Evolutionary conservation across 73 alveolate genomes (phyloP).

Genomic region (Tetrahymena malaccensis): DNA sequence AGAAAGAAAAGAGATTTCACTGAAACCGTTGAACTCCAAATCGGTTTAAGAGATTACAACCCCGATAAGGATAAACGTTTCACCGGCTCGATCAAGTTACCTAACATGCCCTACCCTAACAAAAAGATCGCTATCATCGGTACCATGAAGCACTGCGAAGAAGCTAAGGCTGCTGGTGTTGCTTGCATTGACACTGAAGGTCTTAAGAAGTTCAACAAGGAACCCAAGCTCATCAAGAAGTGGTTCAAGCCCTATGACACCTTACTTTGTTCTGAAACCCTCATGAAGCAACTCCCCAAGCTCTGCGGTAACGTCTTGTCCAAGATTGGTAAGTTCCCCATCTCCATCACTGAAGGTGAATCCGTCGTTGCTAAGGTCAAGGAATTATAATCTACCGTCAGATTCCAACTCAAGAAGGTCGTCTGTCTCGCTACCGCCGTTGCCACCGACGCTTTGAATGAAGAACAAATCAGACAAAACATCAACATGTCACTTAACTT

Average conservation of each 20-base stretch:
- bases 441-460: slow-evolving; percentile 87
- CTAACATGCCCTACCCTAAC: slow-evolving; percentile 95
- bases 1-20: slow-evolving; percentile 92
- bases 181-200: slow-evolving; percentile 86
- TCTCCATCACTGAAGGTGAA: slow-evolving; percentile 89
- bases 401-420: slow-evolving; percentile 95
- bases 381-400: slow-evolving; percentile 89
- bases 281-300: slow-evolving; percentile 91
- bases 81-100: slow-evolving; percentile 98
- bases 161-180: slow-evolving; percentile 85
- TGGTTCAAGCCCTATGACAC: slow-evolving; percentile 93
- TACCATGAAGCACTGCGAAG: slow-evolving; percentile 96
- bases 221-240: slow-evolving; percentile 93
- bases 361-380: slow-evolving; percentile 81
- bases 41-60: slow-evolving; percentile 99
- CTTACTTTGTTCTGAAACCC: slow-evolving; percentile 92
- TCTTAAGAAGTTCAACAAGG: slow-evolving; percentile 93
- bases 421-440: slow-evolving; percentile 91
- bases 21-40: slow-evolving; percentile 97
- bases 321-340: slow-evolving; percentile 96
- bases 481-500: slow-evolving; percentile 82
- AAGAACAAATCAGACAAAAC: slow-evolving; percentile 93
- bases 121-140: slow-evolving; percentile 98
- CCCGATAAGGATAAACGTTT: slow-evolving; percentile 99
- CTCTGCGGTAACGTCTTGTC: slow-evolving; percentile 93